Evolutionary conservation across 495 filamentous ascomycete genomes (phyloP), one percentile per base, ranked within the genome.

Genomic region (Penicillium ucsense): DNA sequence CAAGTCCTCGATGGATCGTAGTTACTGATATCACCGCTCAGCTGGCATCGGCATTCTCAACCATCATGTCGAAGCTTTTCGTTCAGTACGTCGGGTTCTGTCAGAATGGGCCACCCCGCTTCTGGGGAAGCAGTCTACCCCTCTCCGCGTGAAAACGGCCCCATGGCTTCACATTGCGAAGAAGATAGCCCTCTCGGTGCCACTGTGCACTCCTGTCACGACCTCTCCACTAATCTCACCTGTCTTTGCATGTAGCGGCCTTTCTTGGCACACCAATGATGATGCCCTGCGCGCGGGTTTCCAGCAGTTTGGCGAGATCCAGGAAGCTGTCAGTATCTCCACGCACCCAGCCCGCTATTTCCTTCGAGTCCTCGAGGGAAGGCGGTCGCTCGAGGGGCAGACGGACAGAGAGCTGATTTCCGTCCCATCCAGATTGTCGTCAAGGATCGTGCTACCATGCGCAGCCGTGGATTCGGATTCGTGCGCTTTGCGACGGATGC

Each of bases 191-290:
- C 20, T 20, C 20, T 20, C 20, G 20, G 20, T 20, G 20, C 20
- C 20, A 20, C 20, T 1, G 20, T 20, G 20, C 20, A 20, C 20
- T 20, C 1, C 20, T 20, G 20, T 20, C 20, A 20, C 20, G 20
- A 20, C 20, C 1, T 20, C 20, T 2, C 11, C 50, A 27, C 42
- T 51, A 38, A 37, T 6, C 46, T 59, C 10, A 56, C 32, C 4
- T 31, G 39, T 54, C 20, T 11, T 29, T 9, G 8, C 3, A 41
- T 32, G 3, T 12, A 96, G 91, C 58, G 91, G 91, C 76, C 89
- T 97, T 53, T 88, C 91, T 52, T 97, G 91, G 91, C 90, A 95
- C 76, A 97, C 91, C 43, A 88, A 90, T 64, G 91, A 97, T 67
- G 62, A 62, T 3, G 85, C 86, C 35, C 75, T 97, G 35, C 82